Percentiles rank a stretch among this genome's conserved stretches.
These are phyloP conservation scores for Globisporangium solare DNA, from an alignment of 352 stramenopile genomes.

Conservation along the genomic window DNA sequence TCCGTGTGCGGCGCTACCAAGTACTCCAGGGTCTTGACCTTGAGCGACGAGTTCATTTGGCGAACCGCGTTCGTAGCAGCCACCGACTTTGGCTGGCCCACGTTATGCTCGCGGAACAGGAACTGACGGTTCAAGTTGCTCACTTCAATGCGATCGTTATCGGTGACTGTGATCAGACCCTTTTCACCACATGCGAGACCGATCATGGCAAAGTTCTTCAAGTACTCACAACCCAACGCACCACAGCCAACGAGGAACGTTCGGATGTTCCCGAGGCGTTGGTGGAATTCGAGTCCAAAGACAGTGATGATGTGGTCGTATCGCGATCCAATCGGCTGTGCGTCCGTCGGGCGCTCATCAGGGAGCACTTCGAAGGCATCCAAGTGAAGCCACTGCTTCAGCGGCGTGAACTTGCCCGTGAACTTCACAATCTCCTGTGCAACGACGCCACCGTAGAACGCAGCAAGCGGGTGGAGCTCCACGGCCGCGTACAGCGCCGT, in stretches of 20 bases:
- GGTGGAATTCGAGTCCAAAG: constrained; percentile 68
- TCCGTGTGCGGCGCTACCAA: constrained; percentile 77
- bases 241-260: constrained; percentile 84
- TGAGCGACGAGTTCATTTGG: constrained; percentile 69
- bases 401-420: constrained; percentile 80
- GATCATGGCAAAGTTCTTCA: constrained; percentile 88
- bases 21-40: constrained; percentile 81
- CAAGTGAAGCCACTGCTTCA: constrained; percentile 85
- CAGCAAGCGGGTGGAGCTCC: constrained; percentile 76
- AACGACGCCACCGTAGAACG: constrained; percentile 78
- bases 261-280: constrained; percentile 55
- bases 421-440: constrained; percentile 88
- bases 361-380: constrained; percentile 80
- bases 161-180: constrained; percentile 75
- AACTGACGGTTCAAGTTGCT: constrained; percentile 88
- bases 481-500: constrained; percentile 52
- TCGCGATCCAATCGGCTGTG: constrained; percentile 48
- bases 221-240: constrained; percentile 77
- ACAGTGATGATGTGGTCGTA: constrained; percentile 80
- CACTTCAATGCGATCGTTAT: constrained; percentile 87
- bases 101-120: constrained; percentile 83
- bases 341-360: constrained; percentile 49
- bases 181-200: constrained; percentile 72
- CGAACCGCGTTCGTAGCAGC: constrained; percentile 70
- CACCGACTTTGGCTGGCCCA: constrained; percentile 81